Evolutionary conservation across 805 yeast species (phyloP).

Genomic region (Saccharomycopsis amapae): DNA sequence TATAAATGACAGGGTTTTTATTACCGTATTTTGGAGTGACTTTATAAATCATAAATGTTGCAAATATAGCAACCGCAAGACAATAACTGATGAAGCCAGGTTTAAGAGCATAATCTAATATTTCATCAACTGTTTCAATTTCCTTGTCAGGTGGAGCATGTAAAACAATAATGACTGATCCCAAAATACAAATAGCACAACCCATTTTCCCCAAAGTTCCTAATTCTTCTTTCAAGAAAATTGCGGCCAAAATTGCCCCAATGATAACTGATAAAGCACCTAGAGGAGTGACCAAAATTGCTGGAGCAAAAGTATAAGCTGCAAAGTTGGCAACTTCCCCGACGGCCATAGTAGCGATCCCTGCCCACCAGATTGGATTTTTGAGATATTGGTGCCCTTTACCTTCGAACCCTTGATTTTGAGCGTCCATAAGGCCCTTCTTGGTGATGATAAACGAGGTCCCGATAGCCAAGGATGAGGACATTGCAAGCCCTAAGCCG

Average conservation of each 20-base stretch:
- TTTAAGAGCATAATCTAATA: constrained; percentile 66
- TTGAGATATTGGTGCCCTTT: constrained; percentile 73
- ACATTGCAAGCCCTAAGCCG: constrained; percentile 81
- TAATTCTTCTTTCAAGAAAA: constrained; percentile 77
- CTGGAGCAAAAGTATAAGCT: constrained; percentile 93
- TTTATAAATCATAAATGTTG: constrained; percentile 72
- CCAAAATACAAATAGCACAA: constrained; percentile 83
- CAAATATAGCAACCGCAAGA: constrained; percentile 53
- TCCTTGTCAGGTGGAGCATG: constrained; percentile 96
- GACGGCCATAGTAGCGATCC: constrained; percentile 81
- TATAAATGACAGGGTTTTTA: constrained; percentile 79
- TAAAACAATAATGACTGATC: constrained; percentile 78
- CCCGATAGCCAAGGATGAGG: constrained; percentile 85
- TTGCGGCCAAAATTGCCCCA: constrained; percentile 84
- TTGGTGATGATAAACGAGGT: constrained; percentile 85
- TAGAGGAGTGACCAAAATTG: constrained; percentile 83
- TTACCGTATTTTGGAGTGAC: constrained; percentile 77
- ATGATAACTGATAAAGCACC: constrained; percentile 88
- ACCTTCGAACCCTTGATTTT: constrained; percentile 55
- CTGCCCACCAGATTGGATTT: constrained; percentile 93
- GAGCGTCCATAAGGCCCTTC: constrained; percentile 71
- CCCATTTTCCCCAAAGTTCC: constrained; percentile 89
- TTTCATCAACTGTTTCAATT: constrained; percentile 81
- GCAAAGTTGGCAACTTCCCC: constrained; percentile 93
- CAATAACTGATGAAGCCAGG: constrained; percentile 72